These are phyloP conservation scores for Hericium alpestre DNA, from an alignment of 768 basidiomycete species.

Conservation along the genomic window DNA sequence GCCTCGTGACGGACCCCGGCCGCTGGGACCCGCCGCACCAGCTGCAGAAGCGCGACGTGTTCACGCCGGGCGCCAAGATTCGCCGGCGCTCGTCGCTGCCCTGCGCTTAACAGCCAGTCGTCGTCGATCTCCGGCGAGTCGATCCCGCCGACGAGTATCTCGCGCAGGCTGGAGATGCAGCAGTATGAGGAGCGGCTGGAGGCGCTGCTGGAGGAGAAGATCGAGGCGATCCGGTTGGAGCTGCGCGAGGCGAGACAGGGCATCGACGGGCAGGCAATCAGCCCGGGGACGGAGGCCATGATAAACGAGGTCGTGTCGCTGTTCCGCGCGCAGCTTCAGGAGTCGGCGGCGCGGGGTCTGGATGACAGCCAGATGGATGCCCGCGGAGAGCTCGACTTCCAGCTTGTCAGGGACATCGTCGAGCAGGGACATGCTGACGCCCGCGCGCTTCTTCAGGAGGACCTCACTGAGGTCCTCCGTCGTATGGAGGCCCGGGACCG, in stretches of 20 bases:
- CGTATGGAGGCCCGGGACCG: conserved; percentile 25
- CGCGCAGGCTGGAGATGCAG: conserved; percentile 45
- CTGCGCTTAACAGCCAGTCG: conserved; percentile 35
- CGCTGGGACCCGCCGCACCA: conserved; percentile 20
- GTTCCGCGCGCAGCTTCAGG: conserved; percentile 58
- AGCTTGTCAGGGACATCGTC: conserved; percentile 59
- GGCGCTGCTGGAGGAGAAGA: conserved; percentile 59
- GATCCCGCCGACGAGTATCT: conserved; percentile 39
- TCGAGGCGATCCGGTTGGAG: conserved; percentile 39
- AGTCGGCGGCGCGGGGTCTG: conserved; percentile 43
- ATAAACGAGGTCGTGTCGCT: conserved; percentile 57
- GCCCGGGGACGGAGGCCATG: conserved; percentile 45
- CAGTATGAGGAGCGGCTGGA: conserved; percentile 52
- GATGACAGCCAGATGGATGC: conserved; percentile 63
- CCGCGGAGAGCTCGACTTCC: conserved; percentile 69
- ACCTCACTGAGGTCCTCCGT: conserved; percentile 42
- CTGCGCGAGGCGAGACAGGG: conserved; percentile 16
- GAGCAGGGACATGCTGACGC: conserved; percentile 58
- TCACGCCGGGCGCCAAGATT: conserved; percentile 18
- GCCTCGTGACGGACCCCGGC: conserved; percentile 52
- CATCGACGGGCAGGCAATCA: conserved; percentile 17
- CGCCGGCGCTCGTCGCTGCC: conserved; percentile 25
- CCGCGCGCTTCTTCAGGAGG: conserved; percentile 44
- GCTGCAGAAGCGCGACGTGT: conserved; percentile 26
- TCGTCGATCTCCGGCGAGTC: conserved; percentile 35